phyloP scores from a whole-genome alignment of 306 rosid species.

The Lablab purpureus region DNA sequence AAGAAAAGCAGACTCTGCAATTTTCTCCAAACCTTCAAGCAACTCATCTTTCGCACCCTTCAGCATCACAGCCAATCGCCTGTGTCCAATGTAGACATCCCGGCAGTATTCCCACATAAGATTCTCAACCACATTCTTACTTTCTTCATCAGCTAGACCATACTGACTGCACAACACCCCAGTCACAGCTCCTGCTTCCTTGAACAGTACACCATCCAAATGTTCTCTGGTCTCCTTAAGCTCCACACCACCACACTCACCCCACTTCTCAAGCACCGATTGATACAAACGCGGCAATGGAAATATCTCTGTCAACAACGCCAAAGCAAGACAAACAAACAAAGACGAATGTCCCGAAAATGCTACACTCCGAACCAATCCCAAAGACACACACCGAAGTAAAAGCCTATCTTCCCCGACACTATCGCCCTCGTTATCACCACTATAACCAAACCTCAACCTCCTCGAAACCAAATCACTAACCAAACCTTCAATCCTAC shows the following conservation, averaged over 20 bases:
- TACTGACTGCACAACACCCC: slow-evolving; percentile 80
- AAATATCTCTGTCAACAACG: slow-evolving; percentile 73
- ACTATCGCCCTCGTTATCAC: slow-evolving; percentile 38
- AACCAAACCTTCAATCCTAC: slow-evolving; percentile 61
- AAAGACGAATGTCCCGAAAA: slow-evolving; percentile 67
- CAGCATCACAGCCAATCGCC: slow-evolving; percentile 65
- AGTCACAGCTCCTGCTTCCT: slow-evolving; percentile 83
- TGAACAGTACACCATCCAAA: slow-evolving; percentile 64
- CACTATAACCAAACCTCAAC: slow-evolving; percentile 23
- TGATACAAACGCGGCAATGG: slow-evolving; percentile 69
- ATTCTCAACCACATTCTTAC: slow-evolving; percentile 68
- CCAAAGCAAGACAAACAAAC: slow-evolving; percentile 68
- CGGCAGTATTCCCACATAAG: slow-evolving; percentile 79
- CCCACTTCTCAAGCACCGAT: slow-evolving; percentile 49
- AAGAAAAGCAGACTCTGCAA: slow-evolving; percentile 86
- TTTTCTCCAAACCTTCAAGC: slow-evolving; percentile 70
- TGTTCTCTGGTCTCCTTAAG: slow-evolving; percentile 66
- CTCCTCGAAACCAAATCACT: slow-evolving; percentile 54
- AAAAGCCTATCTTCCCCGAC: slow-evolving; percentile 51
- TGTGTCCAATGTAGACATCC: slow-evolving; percentile 67
- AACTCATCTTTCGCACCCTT: slow-evolving; percentile 60
- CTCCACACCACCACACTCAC: slow-evolving; percentile 45
- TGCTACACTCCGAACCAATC: slow-evolving; percentile 67
- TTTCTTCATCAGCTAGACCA: slow-evolving; percentile 69
- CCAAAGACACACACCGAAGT: slow-evolving; percentile 72